Base-by-base conservation (phyloP, 306 rosid genomes). In the Purshia tridentata region DNA sequence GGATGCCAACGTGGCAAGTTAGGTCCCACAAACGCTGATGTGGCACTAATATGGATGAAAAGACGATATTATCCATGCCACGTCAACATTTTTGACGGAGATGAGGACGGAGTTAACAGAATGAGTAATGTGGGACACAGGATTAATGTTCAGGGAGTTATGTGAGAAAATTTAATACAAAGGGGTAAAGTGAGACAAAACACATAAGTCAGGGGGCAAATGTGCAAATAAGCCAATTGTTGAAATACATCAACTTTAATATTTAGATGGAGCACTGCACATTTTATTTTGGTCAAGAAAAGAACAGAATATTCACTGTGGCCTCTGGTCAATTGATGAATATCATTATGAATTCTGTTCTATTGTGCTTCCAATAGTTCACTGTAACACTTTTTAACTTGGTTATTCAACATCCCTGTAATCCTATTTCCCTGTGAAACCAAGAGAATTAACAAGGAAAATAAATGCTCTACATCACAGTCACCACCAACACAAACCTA, bases 381-480 rank as follows among this genome's bases (percentile, higher is more conserved):
- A 45, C 45, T 45, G 46, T 54, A 52, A 46, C 60, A 70, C 55
- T 62, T 62, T 37, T 39, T 19, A 54, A 64, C 15, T 29, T 40
- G 63, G 52, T 56, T 63, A 80, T 75, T 64, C 53, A 37, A 13
- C 41, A 35, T 47, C 76, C 45, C 53, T 49, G 42, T 65, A 19
- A 69, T 47, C 53, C 61, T 29, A 2, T 4, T 50, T 29, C 50
- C 73, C 76, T 2, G 67, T 59, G 75, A 80, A 44, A 70, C 59
- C 69, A 70, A 67, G 64, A 29, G 35, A 75, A 80, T 0, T 22
- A 56, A 44, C 66, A 13, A 23, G 67, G 47, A 44, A 48, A 52
- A 20, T 6, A 57, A 56, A 35, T 37, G 44, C 18, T 50, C 57
- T 47, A 65, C 39, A 61, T 45, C 72, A 19, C 23, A 19, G 15